These are phyloP conservation scores for Mytilinidion resinicola DNA, from an alignment of 495 filamentous ascomycete species.

Conservation along the genomic window DNA sequence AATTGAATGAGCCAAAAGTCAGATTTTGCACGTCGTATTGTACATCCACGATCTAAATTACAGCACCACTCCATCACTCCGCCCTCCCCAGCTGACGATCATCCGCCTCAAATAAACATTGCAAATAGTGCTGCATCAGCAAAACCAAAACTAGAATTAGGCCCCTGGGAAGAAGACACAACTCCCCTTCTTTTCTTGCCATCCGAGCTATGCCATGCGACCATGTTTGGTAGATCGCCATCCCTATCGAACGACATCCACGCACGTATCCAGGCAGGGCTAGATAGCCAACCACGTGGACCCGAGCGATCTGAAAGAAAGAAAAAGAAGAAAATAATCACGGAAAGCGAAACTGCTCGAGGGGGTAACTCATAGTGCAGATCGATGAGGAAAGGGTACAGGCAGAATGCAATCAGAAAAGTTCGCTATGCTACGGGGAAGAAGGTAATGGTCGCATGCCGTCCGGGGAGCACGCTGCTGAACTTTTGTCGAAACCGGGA, in stretches of 20 bases:
- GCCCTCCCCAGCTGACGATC: background rate
- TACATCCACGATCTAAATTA: constrained; percentile 12
- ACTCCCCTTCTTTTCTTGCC: background rate
- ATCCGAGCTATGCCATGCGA: background rate
- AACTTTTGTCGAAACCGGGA: constrained; percentile 20
- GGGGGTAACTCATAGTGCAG: constrained; percentile 1
- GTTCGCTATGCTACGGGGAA: constrained; percentile 28
- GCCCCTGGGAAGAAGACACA: background rate
- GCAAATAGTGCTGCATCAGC: background rate
- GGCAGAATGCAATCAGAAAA: constrained; percentile 17
- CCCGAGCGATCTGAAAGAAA: constrained; percentile 1
- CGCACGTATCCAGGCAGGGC: constrained; percentile 8
- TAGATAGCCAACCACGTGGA: constrained; percentile 20
- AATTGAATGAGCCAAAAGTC: background rate
- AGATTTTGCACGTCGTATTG: constrained; percentile 1
- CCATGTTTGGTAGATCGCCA: background rate
- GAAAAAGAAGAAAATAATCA: constrained; percentile 6
- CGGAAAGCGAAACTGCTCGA: background rate
- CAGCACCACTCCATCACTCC: constrained; percentile 1
- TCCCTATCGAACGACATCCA: constrained; percentile 3
- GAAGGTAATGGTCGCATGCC: constrained; percentile 1
- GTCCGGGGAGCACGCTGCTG: constrained; percentile 11
- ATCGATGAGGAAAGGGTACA: constrained; percentile 18
- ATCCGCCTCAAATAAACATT: constrained; percentile 3
- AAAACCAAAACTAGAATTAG: background rate